Conservation (phyloP, 2,329 filamentous ascomycete genomes). For the Chrysoporthe cubensis region DNA sequence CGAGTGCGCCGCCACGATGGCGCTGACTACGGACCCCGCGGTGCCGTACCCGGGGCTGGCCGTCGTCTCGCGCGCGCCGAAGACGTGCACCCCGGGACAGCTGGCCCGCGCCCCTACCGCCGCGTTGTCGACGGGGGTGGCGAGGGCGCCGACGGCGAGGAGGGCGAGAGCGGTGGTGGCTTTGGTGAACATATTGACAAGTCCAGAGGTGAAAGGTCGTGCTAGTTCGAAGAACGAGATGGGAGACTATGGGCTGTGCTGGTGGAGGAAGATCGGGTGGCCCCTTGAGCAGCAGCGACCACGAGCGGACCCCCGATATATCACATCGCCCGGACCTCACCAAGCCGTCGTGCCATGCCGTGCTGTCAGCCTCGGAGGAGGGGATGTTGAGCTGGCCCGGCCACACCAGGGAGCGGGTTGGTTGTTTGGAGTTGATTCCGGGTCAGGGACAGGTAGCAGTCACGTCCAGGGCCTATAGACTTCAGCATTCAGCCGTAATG, state of each 20-base stretch:
- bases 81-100: slow-evolving; percentile 53
- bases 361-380: background rate
- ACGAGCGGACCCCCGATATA: background rate
- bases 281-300: background rate
- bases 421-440: slow-evolving; percentile 6
- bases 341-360: background rate
- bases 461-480: background rate
- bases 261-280: background rate
- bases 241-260: background rate
- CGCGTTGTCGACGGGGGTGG: slow-evolving; percentile 25
- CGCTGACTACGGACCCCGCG: slow-evolving; percentile 48
- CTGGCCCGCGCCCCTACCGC: slow-evolving; percentile 36
- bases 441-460: background rate
- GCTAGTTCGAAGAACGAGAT: background rate
- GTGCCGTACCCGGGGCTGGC: slow-evolving; percentile 50
- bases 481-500: slow-evolving; percentile 13
- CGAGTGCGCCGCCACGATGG: slow-evolving; percentile 47
- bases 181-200: slow-evolving; percentile 7
- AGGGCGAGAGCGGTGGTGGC: background rate
- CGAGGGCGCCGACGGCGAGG: slow-evolving; percentile 26
- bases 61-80: slow-evolving; percentile 56
- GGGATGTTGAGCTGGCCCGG: background rate
- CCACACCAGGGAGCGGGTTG: background rate
- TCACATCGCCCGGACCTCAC: background rate
- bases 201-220: background rate